These are phyloP conservation scores for Leccinellum albellum DNA, from an alignment of 768 basidiomycete genomes.

Conservation along the genomic window DNA sequence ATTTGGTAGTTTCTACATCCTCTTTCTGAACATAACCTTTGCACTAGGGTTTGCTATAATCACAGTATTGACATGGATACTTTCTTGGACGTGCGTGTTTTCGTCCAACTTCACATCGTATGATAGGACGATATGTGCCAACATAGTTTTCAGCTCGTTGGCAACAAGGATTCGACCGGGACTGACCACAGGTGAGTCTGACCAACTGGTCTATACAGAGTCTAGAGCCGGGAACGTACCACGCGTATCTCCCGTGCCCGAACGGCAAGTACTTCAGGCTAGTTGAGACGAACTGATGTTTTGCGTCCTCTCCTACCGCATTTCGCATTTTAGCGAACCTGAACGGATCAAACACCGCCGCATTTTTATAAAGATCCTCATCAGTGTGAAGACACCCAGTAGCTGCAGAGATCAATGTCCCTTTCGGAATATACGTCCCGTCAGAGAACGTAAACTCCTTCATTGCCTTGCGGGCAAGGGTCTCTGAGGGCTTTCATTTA, in stretches of 20 bases:
- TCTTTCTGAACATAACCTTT: not conserved
- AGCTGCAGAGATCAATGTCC: not conserved
- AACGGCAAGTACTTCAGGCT: not conserved
- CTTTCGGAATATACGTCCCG: not conserved
- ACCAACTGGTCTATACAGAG: not conserved
- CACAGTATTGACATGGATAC: not conserved
- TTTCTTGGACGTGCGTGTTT: not conserved
- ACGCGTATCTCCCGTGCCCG: not conserved
- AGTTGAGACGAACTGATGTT: constrained; percentile 14
- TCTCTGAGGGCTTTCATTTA: not conserved
- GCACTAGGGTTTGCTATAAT: not conserved
- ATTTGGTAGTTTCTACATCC: not conserved
- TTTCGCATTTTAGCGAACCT: constrained; percentile 38
- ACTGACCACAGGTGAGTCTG: not conserved
- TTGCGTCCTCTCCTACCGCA: constrained; percentile 23
- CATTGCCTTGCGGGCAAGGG: not conserved
- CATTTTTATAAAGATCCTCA: constrained; percentile 15
- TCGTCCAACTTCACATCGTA: constrained; percentile 3
- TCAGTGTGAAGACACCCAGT: constrained; percentile 20
- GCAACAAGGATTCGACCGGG: constrained; percentile 39
- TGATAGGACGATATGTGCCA: constrained; percentile 31
- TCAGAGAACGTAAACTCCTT: not conserved
- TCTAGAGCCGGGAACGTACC: constrained; percentile 7
- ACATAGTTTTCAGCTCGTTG: constrained; percentile 39
- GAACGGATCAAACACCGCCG: constrained; percentile 43